Percentiles rank a stretch among this genome's conserved stretches.
Conservation (phyloP, 2,329 filamentous ascomycete genomes). For the Fusarium verticillioides region DNA sequence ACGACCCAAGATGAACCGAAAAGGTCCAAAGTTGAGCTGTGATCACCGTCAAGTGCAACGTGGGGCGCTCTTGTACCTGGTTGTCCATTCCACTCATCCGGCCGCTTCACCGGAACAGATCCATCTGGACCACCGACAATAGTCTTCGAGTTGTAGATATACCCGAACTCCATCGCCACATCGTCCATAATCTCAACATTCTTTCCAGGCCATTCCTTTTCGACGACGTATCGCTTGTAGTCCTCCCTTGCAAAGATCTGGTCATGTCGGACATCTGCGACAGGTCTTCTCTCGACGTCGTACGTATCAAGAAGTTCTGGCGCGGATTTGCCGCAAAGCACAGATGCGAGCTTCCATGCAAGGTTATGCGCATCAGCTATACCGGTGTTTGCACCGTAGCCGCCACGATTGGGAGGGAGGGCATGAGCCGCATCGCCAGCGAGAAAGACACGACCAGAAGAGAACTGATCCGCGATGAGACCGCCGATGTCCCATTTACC, state of each 20-base stretch:
- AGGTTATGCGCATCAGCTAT: conserved; percentile 55
- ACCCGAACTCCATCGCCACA: conserved; percentile 24
- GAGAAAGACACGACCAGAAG: conserved; percentile 34
- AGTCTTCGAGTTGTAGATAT: conserved; percentile 16
- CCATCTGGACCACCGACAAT: background rate
- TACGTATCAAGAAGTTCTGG: conserved; percentile 51
- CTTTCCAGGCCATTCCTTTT: conserved; percentile 16
- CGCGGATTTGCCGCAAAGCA: conserved; percentile 40
- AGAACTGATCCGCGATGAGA: conserved; percentile 45
- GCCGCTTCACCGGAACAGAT: conserved; percentile 16
- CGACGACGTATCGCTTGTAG: conserved; percentile 15
- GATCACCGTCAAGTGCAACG: conserved; percentile 9
- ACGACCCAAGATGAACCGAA: conserved; percentile 18
- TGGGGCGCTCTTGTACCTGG: conserved; percentile 40
- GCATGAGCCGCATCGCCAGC: conserved; percentile 26
- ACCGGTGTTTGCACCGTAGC: conserved; percentile 49
- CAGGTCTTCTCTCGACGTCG: conserved; percentile 50
- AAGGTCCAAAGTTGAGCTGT: conserved; percentile 21
- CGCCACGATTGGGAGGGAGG: conserved; percentile 50
- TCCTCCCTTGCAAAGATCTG: conserved; percentile 41
- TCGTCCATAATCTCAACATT: conserved; percentile 17
- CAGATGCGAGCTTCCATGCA: conserved; percentile 55
- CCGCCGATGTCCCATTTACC: conserved; percentile 42
- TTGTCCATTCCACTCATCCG: conserved; percentile 40
- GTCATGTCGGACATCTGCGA: conserved; percentile 41